phyloP scores from a whole-genome alignment of 176 grass and related monocot genomes.

The Melocanna baccifera region DNA sequence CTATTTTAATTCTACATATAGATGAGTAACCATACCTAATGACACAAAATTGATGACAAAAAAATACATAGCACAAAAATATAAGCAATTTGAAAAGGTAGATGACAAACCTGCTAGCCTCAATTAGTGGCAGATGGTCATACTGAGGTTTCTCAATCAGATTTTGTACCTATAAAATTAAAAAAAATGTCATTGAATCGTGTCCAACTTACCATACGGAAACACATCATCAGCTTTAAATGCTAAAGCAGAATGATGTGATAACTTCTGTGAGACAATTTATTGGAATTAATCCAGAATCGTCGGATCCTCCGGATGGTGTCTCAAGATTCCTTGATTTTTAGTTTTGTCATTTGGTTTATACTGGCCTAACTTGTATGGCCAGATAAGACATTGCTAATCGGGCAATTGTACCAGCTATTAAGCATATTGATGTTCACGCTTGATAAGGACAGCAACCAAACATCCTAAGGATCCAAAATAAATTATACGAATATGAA shows the following conservation, averaged over 20 bases:
- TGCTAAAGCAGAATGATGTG: not conserved
- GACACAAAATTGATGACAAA: constrained; percentile 5
- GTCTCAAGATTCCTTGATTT: not conserved
- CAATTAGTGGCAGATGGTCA: constrained; percentile 91
- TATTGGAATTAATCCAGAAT: not conserved
- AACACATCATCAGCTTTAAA: not conserved
- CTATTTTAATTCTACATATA: not conserved
- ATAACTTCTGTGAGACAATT: not conserved
- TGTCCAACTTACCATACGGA: not conserved
- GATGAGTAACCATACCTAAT: not conserved
- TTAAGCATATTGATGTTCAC: not conserved
- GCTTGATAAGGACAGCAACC: not conserved
- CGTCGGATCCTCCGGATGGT: not conserved
- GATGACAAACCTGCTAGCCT: constrained; percentile 84
- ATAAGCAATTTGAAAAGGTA: constrained; percentile 16
- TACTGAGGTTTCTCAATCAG: constrained; percentile 96
- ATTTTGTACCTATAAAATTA: constrained; percentile 70
- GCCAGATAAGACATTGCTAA: not conserved
- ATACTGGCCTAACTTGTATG: not conserved
- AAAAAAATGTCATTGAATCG: not conserved
- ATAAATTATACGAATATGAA: not conserved
- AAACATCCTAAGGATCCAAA: not conserved
- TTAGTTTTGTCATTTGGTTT: not conserved
- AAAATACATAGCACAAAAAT: constrained; percentile 1
- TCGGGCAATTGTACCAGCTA: not conserved